Base-by-base conservation (phyloP, 805 yeast species). In the Middelhovenomyces tepae region DNA sequence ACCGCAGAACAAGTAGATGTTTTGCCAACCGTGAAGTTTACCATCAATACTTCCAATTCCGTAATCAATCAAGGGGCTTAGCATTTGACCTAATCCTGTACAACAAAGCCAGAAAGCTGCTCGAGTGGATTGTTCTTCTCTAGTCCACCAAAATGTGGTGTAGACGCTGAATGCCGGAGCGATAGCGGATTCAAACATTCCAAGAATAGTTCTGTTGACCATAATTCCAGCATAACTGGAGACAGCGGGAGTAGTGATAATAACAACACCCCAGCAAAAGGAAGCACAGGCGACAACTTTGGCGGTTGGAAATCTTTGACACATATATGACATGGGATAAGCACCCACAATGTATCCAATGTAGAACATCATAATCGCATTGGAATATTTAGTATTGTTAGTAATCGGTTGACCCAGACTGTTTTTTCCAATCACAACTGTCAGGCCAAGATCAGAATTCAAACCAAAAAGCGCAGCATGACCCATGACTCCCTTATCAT, bases 381-480 rank as follows among this genome's bases (percentile, higher is more conserved):
- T 75, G 47, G 65, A 73, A 34, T 73, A 38, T 19, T 35, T 29
- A n/a, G 42, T 32, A 21, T 32, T 31, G 24, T 27, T 23, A 13
- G 35, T 42, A 14, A 45, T 24, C 7, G 38, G 30, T 16, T 32
- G 15, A 13, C 44, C 46, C 2, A 15, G 14, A 16, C 37, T 16
- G 15, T 37, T 27, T 4, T 32, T 22, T 4, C 46, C 48, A 5
- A 39, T 27, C 4, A 34, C 54, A 7, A 76, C 73, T 13, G 65
- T 64, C 44, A 73, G 46, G 1, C 57, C 53, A 40, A 73, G 56
- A 40, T 73, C 78, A 0, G 52, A 53, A 36, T 72, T 47, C 48
- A 74, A 40, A 43, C 69, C 66, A 45, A 70, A 79, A 2, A 78
- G 57, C 7, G 70, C 59, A 7, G 78, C 78, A 43, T 71, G 74